Evolutionary conservation across 371 early-diverging fungal genomes (phyloP).

Genomic region (Lichtheimia ramosa): DNA sequence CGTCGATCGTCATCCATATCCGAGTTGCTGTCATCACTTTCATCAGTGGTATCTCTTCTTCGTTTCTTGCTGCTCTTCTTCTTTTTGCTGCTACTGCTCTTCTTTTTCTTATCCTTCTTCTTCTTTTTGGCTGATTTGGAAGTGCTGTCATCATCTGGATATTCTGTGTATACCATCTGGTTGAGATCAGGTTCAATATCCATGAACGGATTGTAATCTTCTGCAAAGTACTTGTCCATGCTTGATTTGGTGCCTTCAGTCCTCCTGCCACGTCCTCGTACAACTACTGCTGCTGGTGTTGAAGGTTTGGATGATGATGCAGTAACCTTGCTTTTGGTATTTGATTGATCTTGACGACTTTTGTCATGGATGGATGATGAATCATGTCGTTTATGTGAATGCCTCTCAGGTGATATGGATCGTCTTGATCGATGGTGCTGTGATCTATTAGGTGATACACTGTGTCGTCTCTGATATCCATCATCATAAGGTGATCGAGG

Average conservation of each 20-base stretch:
- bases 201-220: conserved; percentile 64
- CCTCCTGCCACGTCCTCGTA: conserved; percentile 41
- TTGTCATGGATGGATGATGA: too few relatives aligned
- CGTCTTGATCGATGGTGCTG: neutral
- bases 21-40: neutral
- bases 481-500: conserved; percentile 1
- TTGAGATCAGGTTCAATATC: conserved; percentile 60
- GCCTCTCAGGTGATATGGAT: too few relatives aligned
- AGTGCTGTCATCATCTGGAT: conserved; percentile 6
- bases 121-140: conserved; percentile 21
- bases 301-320: neutral
- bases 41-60: conserved; percentile 2
- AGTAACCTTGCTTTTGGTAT: neutral
- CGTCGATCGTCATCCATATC: neutral
- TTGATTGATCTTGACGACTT: neutral
- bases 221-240: conserved; percentile 75
- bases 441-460: neutral
- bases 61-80: conserved; percentile 10
- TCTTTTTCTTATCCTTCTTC: conserved; percentile 24
- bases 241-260: conserved; percentile 34
- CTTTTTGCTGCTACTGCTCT: conserved; percentile 13
- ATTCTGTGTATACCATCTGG: conserved; percentile 38
- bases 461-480: neutral
- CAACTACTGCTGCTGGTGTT: conserved; percentile 6
- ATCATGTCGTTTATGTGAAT: too few relatives aligned